Percentiles rank a stretch among this genome's conserved stretches.
Evolutionary conservation across 2,329 filamentous ascomycete species (phyloP).

Genomic region (Aureobasidium sp.): DNA sequence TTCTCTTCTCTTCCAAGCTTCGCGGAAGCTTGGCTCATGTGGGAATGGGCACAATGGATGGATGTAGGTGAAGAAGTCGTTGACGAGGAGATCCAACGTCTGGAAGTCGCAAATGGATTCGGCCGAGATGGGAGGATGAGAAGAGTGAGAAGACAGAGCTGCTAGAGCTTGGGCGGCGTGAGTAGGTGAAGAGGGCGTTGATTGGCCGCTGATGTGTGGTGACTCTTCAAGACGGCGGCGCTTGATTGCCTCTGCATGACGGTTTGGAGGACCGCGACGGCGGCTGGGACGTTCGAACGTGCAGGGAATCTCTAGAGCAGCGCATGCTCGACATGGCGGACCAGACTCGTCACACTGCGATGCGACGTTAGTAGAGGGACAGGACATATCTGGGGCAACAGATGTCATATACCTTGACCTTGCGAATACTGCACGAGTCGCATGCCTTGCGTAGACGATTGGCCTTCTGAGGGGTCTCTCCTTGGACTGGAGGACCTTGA

Average conservation of each 20-base stretch:
- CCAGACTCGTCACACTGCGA: slow-evolving; percentile 55
- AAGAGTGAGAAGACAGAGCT: slow-evolving; percentile 39
- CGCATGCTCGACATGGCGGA: slow-evolving; percentile 58
- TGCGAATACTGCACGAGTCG: slow-evolving; percentile 33
- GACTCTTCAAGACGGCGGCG: slow-evolving; percentile 45
- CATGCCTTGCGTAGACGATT: slow-evolving; percentile 34
- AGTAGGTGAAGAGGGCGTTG: slow-evolving; percentile 43
- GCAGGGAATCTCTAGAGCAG: slow-evolving; percentile 57
- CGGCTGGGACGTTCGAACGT: slow-evolving; percentile 57
- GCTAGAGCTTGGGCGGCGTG: slow-evolving; percentile 46
- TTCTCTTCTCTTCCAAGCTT: slow-evolving; percentile 57
- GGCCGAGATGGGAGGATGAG: slow-evolving; percentile 39
- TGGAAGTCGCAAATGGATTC: slow-evolving; percentile 65
- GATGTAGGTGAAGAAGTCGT: slow-evolving; percentile 78
- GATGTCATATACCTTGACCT: slow-evolving; percentile 28
- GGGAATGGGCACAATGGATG: slow-evolving; percentile 71
- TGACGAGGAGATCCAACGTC: slow-evolving; percentile 60
- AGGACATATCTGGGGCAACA: not conserved
- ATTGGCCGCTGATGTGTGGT: slow-evolving; percentile 34
- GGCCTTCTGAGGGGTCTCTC: slow-evolving; percentile 22
- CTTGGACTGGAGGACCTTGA: slow-evolving; percentile 12
- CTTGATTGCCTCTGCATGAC: slow-evolving; percentile 60
- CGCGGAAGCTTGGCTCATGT: slow-evolving; percentile 68
- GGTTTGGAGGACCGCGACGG: slow-evolving; percentile 57
- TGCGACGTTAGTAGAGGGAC: not conserved